Conservation (phyloP, 208 protist genomes). For the Wallacemonas sp. region DNA sequence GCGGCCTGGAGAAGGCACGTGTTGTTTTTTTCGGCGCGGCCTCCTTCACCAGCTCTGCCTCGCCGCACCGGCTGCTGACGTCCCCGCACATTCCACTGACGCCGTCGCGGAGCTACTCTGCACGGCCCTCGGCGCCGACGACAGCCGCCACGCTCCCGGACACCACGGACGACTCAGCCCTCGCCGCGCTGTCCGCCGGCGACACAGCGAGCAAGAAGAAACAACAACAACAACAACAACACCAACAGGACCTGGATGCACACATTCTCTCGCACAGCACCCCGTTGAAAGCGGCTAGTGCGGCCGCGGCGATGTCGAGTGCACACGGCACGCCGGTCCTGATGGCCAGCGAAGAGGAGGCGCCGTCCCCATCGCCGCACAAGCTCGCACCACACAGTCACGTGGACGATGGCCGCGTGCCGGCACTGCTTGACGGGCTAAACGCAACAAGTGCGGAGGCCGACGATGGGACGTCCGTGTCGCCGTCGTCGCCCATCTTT, state of each 20-base stretch:
- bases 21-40: slow-evolving; percentile 64
- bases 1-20: slow-evolving; percentile 63
- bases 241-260: slow-evolving; percentile 24
- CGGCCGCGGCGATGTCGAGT: not conserved
- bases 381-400: not conserved
- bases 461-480: not conserved
- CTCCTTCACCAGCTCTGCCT: slow-evolving; percentile 66
- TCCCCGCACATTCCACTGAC: slow-evolving; percentile 58
- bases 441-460: slow-evolving; percentile 1
- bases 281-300: not conserved
- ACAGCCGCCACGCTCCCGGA: not conserved
- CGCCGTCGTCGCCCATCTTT: not conserved
- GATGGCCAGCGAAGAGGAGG: not conserved
- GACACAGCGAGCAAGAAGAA: not conserved
- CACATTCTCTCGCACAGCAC: slow-evolving; percentile 27
- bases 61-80: slow-evolving; percentile 46
- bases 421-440: too few species aligned
- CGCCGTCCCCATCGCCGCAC: slow-evolving; percentile 2
- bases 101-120: slow-evolving; percentile 20
- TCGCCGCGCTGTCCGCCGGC: slow-evolving; percentile 10
- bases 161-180: not conserved
- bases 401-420: not conserved
- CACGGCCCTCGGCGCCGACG: not conserved
- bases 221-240: not conserved
- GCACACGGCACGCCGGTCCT: not conserved